A percentile compares a stretch with the other conserved stretches of the same genome.
Evolutionary conservation across 2,329 filamentous ascomycete species (phyloP).

Genomic region (Xylaria sp.): DNA sequence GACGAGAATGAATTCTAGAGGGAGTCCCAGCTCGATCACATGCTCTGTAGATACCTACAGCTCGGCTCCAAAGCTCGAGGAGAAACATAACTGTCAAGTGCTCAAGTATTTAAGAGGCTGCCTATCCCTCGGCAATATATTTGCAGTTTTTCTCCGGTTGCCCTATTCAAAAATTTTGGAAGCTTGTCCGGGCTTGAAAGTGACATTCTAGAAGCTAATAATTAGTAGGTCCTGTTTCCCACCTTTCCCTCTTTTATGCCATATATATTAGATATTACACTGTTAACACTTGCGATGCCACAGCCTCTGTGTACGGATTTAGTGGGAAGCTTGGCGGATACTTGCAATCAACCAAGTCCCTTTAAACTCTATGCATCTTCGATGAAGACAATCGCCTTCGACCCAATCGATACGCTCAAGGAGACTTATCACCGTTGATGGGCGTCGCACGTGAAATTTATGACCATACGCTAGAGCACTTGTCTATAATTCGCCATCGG

Average conservation of each 20-base stretch:
- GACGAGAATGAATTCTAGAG: neutral
- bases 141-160: neutral
- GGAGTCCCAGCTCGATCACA: neutral
- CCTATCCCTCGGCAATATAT: conserved; percentile 11
- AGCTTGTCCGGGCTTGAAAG: conserved; percentile 6
- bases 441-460: neutral
- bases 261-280: neutral
- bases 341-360: neutral
- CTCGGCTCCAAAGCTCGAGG: neutral
- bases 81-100: neutral
- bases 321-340: neutral
- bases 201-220: neutral
- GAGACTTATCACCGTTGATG: neutral
- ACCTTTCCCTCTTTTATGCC: neutral
- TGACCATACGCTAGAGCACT: neutral
- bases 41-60: neutral
- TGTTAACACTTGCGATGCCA: neutral
- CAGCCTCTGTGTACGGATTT: neutral
- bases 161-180: neutral
- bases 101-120: neutral
- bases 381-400: neutral
- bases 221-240: neutral
- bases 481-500: conserved; percentile 5
- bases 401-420: no score
- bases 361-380: neutral